Evolutionary conservation across 768 basidiomycete species (phyloP), one percentile per base, ranked within the genome.

Genomic region (Collybiopsis luxurians): DNA sequence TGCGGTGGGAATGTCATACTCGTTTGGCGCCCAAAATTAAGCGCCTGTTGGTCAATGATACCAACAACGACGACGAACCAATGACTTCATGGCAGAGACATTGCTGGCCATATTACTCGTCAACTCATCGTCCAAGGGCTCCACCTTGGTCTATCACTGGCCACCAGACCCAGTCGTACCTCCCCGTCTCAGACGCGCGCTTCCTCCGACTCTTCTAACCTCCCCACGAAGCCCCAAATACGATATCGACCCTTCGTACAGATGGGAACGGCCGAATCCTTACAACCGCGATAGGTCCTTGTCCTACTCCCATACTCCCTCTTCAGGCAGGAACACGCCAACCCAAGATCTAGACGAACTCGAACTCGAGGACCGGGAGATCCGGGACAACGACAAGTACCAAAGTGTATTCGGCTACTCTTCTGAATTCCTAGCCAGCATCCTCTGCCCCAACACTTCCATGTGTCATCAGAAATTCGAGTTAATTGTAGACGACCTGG

Each of bases 381-480:
- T 39, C n/a, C 56, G 73, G 17, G 63, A 66, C 13, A 70, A 77
- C 55, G 83, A 86, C 59, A 51, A 51, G 36, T 89, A 89, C 63
- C 83, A 87, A 63, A 71, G 75, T 58, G 73, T 92, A n/a, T 80
- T 98, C 47, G 89, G 89, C 2, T 95, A 90, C 69, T 81, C 88
- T 3, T 75, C 88, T 5, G 87, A 90, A 58, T 90, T 93, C 65
- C 78, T 98, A 28, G 90, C 92, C 24, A 81, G 80, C 43, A 74
- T 96, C 61, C 78, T 98, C 2, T 90, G 89, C 58, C 95, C 96
- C 0, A 80, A 85, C 44, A 73, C 76, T 28, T 79, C 85, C 13
- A 84, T 95, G 69, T 97, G 94, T 64, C 93, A 99, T 70, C 91
- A 93, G 69, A 92, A 92, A 65, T 98, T 97, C 66, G 94, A 96